Evolutionary conservation across 805 yeast species (phyloP), one percentile per base, ranked within the genome.

Genomic region (Candida schatavii): DNA sequence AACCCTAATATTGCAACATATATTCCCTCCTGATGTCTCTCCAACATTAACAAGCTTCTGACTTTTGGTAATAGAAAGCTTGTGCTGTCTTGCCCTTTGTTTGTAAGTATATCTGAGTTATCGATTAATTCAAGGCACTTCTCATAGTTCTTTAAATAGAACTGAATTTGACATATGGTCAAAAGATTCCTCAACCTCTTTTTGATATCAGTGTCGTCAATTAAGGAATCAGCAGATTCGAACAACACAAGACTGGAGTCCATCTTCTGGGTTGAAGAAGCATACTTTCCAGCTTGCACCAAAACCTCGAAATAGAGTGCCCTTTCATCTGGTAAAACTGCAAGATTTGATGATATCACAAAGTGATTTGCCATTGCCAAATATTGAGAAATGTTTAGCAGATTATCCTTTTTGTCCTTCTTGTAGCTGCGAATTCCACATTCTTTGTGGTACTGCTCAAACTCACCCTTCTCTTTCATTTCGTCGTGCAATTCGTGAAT

Each of bases 371-470:
- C 74, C 58, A 72, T 64, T 27, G 52, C 54, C 20, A 68, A 56
- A 35, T 64, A 65, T 4, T 52, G 51, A 14, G 55, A 42, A 11
- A 58, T 46, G 31, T 46, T 51, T 6, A 45, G 35, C n/a, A 43
- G 35, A 2, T 43, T 38, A 17, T 50, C 53, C 20, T 49, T 50
- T 2, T 48, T 42, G 5, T 54, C 31, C 13, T 50, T 49, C 34
- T 62, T 57, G 35, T 59, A 61, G 26, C 64, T 48, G n/a, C 77
- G 55, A 37, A 75, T 46, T 1, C 79, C 81, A 52, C 74, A 66
- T 6, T 50, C 40, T 29, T 69, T 58, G 40, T 74, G 76, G 26
- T 54, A 54, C 9, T 54, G 52, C 9, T 54, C 52, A 2, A 64
- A 52, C 35, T 68, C 68, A 1, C 51, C 50, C 1, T 46, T 40